phyloP scores from a whole-genome alignment of 192 early-diverging fungal species.

The Linnemannia schmuckeri region DNA sequence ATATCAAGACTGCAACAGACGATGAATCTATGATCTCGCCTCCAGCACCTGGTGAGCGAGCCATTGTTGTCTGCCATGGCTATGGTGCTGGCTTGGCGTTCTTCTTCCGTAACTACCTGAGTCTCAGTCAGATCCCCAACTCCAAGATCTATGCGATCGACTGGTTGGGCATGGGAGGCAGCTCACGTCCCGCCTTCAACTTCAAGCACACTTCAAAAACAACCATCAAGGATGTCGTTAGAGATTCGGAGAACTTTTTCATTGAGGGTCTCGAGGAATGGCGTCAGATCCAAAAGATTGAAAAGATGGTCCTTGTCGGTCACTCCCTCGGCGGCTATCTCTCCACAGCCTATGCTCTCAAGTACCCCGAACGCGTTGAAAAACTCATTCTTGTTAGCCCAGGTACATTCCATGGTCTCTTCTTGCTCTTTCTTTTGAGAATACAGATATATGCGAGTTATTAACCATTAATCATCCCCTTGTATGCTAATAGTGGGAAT shows the following conservation, averaged over 20 bases:
- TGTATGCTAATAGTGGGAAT: constrained; percentile 65
- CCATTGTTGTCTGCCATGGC: constrained; percentile 81
- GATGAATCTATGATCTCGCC: constrained; percentile 50
- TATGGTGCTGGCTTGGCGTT: constrained; percentile 87
- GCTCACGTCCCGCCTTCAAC: constrained; percentile 79
- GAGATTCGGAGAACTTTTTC: constrained; percentile 86
- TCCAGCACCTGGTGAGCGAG: constrained; percentile 45
- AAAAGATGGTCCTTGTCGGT: constrained; percentile 88
- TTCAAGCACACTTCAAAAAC: constrained; percentile 55
- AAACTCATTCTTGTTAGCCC: constrained; percentile 92
- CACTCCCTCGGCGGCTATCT: constrained; percentile 94
- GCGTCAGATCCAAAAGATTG: constrained; percentile 81
- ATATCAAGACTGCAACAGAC: constrained; percentile 39
- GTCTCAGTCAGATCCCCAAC: constrained; percentile 64
- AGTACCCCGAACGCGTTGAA: constrained; percentile 88
- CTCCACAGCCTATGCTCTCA: constrained; percentile 84
- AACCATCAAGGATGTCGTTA: constrained; percentile 62
- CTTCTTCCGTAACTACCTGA: constrained; percentile 73
- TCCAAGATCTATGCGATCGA: constrained; percentile 81
- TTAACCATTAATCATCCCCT: neutral
- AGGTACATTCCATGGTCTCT: constrained; percentile 46
- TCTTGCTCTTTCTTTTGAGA: neutral
- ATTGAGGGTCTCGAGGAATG: constrained; percentile 92
- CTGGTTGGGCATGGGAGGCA: constrained; percentile 97
- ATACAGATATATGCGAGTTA: neutral